phyloP scores from a whole-genome alignment of 2,329 filamentous ascomycete genomes.

The Aspergillus amoenus region DNA sequence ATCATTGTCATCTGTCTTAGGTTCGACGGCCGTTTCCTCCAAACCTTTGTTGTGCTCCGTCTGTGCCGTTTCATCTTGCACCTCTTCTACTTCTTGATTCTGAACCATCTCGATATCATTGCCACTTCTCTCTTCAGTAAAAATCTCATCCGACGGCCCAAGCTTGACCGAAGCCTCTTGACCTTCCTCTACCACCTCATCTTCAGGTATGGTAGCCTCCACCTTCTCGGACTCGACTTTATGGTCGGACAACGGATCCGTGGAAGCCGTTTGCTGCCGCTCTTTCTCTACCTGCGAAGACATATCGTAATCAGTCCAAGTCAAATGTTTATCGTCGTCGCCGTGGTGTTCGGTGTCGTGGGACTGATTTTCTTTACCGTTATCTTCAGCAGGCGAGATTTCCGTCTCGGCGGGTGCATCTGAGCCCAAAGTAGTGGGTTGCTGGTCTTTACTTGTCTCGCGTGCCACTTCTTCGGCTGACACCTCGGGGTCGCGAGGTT shows the following conservation, averaged over 20 bases:
- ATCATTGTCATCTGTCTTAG: not conserved
- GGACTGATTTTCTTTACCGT: constrained; percentile 48
- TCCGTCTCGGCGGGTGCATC: constrained; percentile 28
- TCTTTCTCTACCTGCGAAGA: constrained; percentile 46
- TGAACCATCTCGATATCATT: not conserved
- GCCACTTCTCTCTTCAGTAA: not conserved
- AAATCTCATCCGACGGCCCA: constrained; percentile 4
- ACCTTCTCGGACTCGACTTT: constrained; percentile 20
- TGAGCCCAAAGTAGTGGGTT: constrained; percentile 13
- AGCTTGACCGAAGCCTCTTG: constrained; percentile 4
- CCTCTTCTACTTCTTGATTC: not conserved
- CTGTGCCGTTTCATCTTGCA: not conserved
- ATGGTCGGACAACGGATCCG: constrained; percentile 32
- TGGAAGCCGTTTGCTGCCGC: constrained; percentile 34
- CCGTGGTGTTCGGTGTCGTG: constrained; percentile 39
- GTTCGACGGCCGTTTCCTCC: not conserved
- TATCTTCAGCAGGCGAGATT: constrained; percentile 38
- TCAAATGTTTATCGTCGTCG: constrained; percentile 37
- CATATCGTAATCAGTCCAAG: constrained; percentile 47
- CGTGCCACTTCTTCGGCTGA: constrained; percentile 11
- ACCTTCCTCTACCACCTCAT: constrained; percentile 3
- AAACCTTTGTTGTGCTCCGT: not conserved
- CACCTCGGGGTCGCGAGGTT: constrained; percentile 7
- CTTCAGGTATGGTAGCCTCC: not conserved
- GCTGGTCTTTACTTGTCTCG: constrained; percentile 18